Base-by-base conservation (phyloP, 2,329 filamentous ascomycete species). In the Neonectria faginata region DNA sequence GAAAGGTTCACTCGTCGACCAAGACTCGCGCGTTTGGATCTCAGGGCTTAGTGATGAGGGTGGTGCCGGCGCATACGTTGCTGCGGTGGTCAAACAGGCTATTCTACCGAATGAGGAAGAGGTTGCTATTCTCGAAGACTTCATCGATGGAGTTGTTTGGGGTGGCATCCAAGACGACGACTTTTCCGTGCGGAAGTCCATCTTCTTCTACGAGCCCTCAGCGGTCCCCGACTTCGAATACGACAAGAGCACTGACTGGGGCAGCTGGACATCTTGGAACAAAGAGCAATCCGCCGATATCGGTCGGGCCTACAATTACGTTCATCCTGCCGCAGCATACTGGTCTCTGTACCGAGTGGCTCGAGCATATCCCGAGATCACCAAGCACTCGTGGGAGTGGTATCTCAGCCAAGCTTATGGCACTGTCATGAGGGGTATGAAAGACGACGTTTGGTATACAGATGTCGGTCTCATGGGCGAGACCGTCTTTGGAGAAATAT, bases 1-100 rank as follows among this genome's bases (percentile, higher is more conserved):
- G 74, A 81, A 67, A 3, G 73, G 74, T 6, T 67, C 77, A 8
- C 79, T 80, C 25, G 82, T 85, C 3, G 74, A 77, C 31, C 83
- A 85, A 55, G 83, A 85, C 36, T 61, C 78, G 1, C 81, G 87
- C 1, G 86, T 82, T 7, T 89, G 87, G 87, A 83, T 89, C 5
- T 82, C 86, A 0, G 87, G 87, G 0, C 78, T 89, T 0, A 88
- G 85, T 60, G 87, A 89, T 61, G 87, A 89, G 75, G 87, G 80
- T 0, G 87, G 87, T 1, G 84, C 84, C 0, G 86, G 86, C 1
- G 83, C 86, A 0, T 88, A 83, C 65, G 80, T 88, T 0, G 85
- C 86, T 0, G 83, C 85, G 0, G 77, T 82, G 2, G 82, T 86
- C 76, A 89, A 89, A 74, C 84, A 88, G 62, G 79, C 80, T 2